Conservation (phyloP, 345 rosid species). For the Ceriops tagal region DNA sequence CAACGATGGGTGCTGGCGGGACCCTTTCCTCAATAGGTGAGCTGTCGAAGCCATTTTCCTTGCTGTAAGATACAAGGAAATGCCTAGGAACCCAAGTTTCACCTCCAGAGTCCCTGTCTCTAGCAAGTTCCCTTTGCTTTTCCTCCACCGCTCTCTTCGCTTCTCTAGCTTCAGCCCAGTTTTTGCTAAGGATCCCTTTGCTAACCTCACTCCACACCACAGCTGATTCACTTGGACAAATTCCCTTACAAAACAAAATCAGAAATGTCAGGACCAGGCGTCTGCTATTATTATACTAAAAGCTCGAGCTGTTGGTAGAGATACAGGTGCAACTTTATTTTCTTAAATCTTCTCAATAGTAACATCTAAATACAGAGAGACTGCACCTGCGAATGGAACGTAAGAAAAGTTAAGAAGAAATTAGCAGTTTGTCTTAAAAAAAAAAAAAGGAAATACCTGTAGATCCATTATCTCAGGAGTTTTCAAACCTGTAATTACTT, state of each 20-base stretch:
- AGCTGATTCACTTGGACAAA: conserved; percentile 56
- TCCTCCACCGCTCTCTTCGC: conserved; percentile 65
- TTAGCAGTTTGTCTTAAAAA: too few relatives aligned
- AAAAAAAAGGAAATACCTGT: conserved; percentile 34
- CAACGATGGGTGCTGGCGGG: conserved; percentile 59
- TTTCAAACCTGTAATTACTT: conserved; percentile 48
- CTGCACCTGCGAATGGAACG: too few relatives aligned
- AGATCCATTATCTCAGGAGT: conserved; percentile 55
- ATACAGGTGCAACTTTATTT: too few relatives aligned
- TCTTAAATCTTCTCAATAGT: too few relatives aligned
- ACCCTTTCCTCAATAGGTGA: conserved; percentile 46
- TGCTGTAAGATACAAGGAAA: conserved; percentile 39
- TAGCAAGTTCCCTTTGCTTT: conserved; percentile 49
- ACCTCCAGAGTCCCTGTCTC: conserved; percentile 42
- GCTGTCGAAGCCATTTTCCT: conserved; percentile 60
- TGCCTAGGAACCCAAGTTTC: conserved; percentile 65
- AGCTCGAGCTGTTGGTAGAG: too few relatives aligned
- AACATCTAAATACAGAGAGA: too few relatives aligned
- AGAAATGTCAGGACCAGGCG: background rate
- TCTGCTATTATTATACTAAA: too few relatives aligned
- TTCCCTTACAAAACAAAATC: conserved; percentile 34
- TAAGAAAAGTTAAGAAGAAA: too few relatives aligned
- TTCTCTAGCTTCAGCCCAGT: conserved; percentile 73
- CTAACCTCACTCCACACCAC: conserved; percentile 70
- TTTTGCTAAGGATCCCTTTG: conserved; percentile 46